These are phyloP conservation scores for Barbarea vulgaris DNA, from an alignment of 345 rosid species.

Conservation along the genomic window DNA sequence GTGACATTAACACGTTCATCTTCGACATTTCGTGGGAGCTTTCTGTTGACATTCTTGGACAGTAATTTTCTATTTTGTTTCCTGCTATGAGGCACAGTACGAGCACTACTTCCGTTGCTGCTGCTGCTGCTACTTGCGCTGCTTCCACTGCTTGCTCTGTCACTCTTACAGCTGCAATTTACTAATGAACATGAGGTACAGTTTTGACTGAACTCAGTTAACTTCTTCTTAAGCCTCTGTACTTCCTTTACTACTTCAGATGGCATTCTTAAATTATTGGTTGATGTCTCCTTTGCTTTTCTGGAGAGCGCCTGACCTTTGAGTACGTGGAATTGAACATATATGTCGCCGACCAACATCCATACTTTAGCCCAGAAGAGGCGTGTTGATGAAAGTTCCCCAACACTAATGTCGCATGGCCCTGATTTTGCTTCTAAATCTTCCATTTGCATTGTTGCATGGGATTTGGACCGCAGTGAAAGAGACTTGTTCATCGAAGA, in stretches of 20 bases:
- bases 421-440: conserved; percentile 46
- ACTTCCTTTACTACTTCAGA: conserved; percentile 89
- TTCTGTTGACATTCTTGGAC: conserved; percentile 43
- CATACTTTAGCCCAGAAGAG: conserved; percentile 95
- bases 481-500: conserved; percentile 62
- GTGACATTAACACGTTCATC: conserved; percentile 39
- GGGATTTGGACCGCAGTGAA: conserved; percentile 38
- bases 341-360: conserved; percentile 87
- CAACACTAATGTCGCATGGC: conserved; percentile 44
- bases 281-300: conserved; percentile 46
- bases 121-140: conserved; percentile 88
- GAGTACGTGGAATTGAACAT: conserved; percentile 69
- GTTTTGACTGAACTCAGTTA: conserved; percentile 57
- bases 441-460: conserved; percentile 37
- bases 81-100: conserved; percentile 48
- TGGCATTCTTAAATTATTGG: conserved; percentile 67
- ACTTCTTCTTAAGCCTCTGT: conserved; percentile 77
- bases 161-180: conserved; percentile 92
- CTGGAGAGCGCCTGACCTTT: conserved; percentile 57
- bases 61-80: conserved; percentile 60
- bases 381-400: conserved; percentile 61
- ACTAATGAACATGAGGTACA: conserved; percentile 85
- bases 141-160: conserved; percentile 91
- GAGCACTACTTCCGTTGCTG: conserved; percentile 51
- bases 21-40: conserved; percentile 40